Evolutionary conservation across 2,329 filamentous ascomycete genomes (phyloP).

Genomic region (Apiospora pterosperma): DNA sequence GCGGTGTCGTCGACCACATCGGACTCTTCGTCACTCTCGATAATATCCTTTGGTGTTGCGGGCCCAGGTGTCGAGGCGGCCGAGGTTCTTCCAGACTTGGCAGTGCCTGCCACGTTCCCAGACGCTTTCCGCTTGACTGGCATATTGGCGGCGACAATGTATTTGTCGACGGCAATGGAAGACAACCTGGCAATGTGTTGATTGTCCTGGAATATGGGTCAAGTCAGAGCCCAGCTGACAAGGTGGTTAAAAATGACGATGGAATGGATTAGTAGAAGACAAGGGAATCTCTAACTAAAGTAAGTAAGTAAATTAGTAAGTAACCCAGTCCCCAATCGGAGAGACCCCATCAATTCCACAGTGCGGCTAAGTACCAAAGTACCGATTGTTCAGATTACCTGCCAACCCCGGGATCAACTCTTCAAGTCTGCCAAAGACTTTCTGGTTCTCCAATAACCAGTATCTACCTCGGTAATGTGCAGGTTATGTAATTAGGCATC

Average conservation of each 20-base stretch:
- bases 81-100: constrained; percentile 55
- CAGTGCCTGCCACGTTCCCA: neutral
- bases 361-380: neutral
- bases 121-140: constrained; percentile 5
- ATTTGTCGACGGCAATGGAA: neutral
- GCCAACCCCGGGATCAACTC: no score
- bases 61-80: constrained; percentile 58
- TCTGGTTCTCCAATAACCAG: no score
- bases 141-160: neutral
- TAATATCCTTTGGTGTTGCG: constrained; percentile 56
- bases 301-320: no score
- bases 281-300: neutral
- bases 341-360: neutral
- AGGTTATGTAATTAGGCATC: no score
- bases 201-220: neutral
- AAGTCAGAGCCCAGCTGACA: no score
- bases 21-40: constrained; percentile 49
- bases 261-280: neutral
- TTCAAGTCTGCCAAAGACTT: no score
- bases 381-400: no score
- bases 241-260: neutral
- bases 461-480: no score
- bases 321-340: constrained; percentile 1
- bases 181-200: neutral
- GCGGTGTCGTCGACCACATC: constrained; percentile 50